Conservation (phyloP, 1,139 yeast species). For the Arxiozyma slooffiae region DNA sequence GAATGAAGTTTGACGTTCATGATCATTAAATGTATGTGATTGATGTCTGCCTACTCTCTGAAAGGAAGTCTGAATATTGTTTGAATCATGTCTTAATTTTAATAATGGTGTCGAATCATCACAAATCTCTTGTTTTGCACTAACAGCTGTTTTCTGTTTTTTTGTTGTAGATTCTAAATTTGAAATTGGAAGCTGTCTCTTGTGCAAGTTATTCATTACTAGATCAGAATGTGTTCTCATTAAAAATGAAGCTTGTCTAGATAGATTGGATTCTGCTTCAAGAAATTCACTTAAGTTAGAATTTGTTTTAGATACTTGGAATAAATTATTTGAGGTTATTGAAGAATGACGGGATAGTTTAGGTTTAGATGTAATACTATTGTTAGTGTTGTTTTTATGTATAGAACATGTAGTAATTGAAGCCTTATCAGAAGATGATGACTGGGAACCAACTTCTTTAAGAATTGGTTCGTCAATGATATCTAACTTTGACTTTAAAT, state of each 20-base stretch:
- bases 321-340: background rate
- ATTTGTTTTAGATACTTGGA: constrained; percentile 12
- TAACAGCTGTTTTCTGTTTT: background rate
- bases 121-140: background rate
- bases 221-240: constrained; percentile 27
- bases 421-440: constrained; percentile 2
- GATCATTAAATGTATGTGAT: background rate
- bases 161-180: constrained; percentile 12
- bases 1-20: constrained; percentile 1
- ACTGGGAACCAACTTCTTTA: background rate
- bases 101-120: background rate
- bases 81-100: background rate
- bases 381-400: background rate
- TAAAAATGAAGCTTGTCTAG: constrained; percentile 15
- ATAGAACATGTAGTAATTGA: constrained; percentile 3
- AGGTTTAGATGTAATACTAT: background rate
- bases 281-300: constrained; percentile 24
- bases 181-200: constrained; percentile 26
- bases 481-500: background rate
- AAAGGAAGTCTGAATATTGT: constrained; percentile 11
- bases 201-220: constrained; percentile 22
- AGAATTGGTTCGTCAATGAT: background rate
- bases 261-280: constrained; percentile 14
- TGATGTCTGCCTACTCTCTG: constrained; percentile 25
- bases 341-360: constrained; percentile 1